Evolutionary conservation across 495 filamentous ascomycete species (phyloP), one percentile per base, ranked within the genome.

Genomic region (Daldinia childiae): DNA sequence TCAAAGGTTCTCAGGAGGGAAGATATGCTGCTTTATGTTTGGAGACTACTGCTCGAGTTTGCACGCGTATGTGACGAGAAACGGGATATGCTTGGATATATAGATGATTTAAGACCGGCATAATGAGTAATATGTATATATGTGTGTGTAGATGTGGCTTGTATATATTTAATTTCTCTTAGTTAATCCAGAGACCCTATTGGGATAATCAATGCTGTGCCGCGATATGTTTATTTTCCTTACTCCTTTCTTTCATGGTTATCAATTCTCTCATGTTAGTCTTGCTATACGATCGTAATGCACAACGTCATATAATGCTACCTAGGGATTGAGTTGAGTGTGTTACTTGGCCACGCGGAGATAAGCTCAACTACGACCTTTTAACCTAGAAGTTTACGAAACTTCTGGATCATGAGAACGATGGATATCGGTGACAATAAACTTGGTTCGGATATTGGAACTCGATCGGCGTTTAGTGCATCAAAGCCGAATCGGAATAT

Each of bases 21-120:
- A 63, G 92, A 94, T 70, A 91, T 93, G 79, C 80, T 89, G 72
- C 82, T 94, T 21, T 94, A 93, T 79, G 84, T 90, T 48, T 86
- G 88, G 69, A 76, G 92, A 58, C 69, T 94, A 58, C 79, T 94
- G 63, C 81, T 94, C 2, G 92, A 94, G 79, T 93, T 91, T 78
- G 91, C 84, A 19, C 81, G 91, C 45, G 80, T 94, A 12, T 80
- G 82, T 61, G 89, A 91, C 74, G 88, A 91, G 66, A 81, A 87
- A 64, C 79, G 90, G 66, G 85, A 90, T 66, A 79, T 68, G 39
- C 83, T 91, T 69, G 90, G 88, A 15, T 91, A 85, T 77, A 83
- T 83, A 56, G 84, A 80, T 14, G 80, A 82, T 64, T 64, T 82
- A 39, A 73, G 36, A 58, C 17, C 17, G 48, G 39, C 15, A 15